A percentile compares a stretch with the other conserved stretches of the same genome.
Conservation (phyloP, 2,329 filamentous ascomycete genomes). For the Paecilomyces dactylethromorphus region DNA sequence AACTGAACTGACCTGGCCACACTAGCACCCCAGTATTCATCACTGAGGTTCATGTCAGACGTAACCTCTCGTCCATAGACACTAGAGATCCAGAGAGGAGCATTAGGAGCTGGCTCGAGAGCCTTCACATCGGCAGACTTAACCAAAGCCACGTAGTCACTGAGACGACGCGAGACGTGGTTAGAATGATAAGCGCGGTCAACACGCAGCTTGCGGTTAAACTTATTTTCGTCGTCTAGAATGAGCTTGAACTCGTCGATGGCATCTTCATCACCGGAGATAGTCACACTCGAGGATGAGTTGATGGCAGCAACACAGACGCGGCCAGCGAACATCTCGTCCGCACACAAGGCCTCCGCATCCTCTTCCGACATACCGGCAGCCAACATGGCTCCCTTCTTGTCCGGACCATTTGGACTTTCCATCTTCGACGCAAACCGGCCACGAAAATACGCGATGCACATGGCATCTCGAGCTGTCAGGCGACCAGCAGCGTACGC, state of each 20-base stretch:
- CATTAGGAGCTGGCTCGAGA: constrained; percentile 10
- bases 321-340: constrained; percentile 18
- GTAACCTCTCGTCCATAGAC: constrained; percentile 21
- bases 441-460: constrained; percentile 43
- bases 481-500: constrained; percentile 45
- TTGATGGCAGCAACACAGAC: constrained; percentile 33
- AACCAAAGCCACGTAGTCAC: background rate
- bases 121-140: constrained; percentile 6
- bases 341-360: constrained; percentile 20
- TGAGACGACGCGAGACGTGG: constrained; percentile 22
- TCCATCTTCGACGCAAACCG: constrained; percentile 16
- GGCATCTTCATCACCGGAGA: constrained; percentile 37
- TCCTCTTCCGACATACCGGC: constrained; percentile 35
- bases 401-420: background rate
- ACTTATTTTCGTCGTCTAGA: constrained; percentile 29
- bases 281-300: constrained; percentile 35
- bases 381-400: constrained; percentile 44
- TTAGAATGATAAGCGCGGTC: constrained; percentile 41
- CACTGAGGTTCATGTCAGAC: constrained; percentile 7
- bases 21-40: constrained; percentile 33
- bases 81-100: constrained; percentile 19
- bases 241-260: constrained; percentile 24
- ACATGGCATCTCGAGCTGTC: constrained; percentile 35
- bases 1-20: constrained; percentile 31
- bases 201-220: constrained; percentile 34